Percentiles rank a stretch among this genome's conserved stretches.
Evolutionary conservation across 306 rosid species (phyloP).

Genomic region (Lathyrus oleraceus): DNA sequence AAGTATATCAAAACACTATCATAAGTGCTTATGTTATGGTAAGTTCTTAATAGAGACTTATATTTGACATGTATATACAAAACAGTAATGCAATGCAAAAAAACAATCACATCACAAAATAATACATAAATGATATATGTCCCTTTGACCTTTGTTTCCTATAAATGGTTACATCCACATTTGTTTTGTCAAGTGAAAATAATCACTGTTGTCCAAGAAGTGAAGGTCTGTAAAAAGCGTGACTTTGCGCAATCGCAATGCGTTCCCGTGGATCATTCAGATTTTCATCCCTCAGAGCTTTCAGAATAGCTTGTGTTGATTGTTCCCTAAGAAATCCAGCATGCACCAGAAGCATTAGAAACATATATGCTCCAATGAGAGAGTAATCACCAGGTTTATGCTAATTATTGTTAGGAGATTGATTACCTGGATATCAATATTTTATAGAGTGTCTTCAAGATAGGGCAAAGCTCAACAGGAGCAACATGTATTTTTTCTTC

Average conservation of each 20-base stretch:
- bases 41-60: not conserved
- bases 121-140: constrained; percentile 25
- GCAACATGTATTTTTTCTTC: constrained; percentile 88
- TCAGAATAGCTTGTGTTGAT: constrained; percentile 74
- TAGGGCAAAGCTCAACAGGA: constrained; percentile 92
- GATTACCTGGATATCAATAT: constrained; percentile 73
- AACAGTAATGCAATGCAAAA: constrained; percentile 28
- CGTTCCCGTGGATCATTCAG: constrained; percentile 92
- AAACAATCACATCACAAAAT: constrained; percentile 24
- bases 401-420: constrained; percentile 16
- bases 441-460: constrained; percentile 82
- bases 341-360: constrained; percentile 23
- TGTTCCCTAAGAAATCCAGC: constrained; percentile 64
- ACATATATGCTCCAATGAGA: not conserved
- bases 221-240: constrained; percentile 85
- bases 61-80: constrained; percentile 32
- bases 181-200: constrained; percentile 31
- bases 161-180: constrained; percentile 33
- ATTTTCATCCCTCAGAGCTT: constrained; percentile 85
- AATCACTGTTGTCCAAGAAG: constrained; percentile 71
- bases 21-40: not conserved
- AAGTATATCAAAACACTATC: not conserved
- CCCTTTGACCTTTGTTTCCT: constrained; percentile 28
- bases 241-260: constrained; percentile 91
- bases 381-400: not conserved